phyloP scores from a whole-genome alignment of 2,329 filamentous ascomycete genomes.

The Monilinia fructigena region DNA sequence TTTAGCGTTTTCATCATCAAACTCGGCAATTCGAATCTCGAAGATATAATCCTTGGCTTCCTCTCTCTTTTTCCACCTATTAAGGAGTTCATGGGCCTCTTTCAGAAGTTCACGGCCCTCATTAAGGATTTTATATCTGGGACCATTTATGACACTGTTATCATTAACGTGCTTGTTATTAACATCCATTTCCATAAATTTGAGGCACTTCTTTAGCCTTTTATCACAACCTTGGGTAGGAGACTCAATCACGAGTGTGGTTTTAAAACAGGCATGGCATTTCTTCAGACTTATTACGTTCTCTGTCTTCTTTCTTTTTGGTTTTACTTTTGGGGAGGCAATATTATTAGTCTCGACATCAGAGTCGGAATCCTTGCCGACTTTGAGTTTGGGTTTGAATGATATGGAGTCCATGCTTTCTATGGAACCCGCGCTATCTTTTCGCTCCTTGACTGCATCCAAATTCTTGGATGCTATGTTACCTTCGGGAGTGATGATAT shows the following conservation, averaged over 20 bases:
- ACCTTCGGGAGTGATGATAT: background rate
- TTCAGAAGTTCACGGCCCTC: background rate
- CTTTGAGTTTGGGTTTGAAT: background rate
- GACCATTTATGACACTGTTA: background rate
- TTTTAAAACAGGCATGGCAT: background rate
- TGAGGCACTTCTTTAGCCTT: background rate
- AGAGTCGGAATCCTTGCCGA: background rate
- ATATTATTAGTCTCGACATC: background rate
- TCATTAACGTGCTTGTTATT: background rate
- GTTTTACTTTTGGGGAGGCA: background rate
- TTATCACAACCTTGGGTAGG: background rate
- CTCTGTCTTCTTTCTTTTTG: background rate
- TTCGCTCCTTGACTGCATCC: too few species aligned
- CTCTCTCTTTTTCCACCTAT: background rate
- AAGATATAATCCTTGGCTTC: background rate
- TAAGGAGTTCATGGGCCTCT: background rate
- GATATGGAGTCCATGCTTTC: too few species aligned
- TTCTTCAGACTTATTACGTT: background rate
- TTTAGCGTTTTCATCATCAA: background rate
- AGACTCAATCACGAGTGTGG: conserved; percentile 5
- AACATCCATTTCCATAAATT: background rate
- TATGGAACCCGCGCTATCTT: background rate
- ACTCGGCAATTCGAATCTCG: background rate
- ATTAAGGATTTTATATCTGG: background rate
- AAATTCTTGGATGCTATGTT: background rate